Percentiles rank a stretch among this genome's conserved stretches.
These are phyloP conservation scores for Populus hybrid DNA, from an alignment of 441 rosid genomes.

Conservation along the genomic window DNA sequence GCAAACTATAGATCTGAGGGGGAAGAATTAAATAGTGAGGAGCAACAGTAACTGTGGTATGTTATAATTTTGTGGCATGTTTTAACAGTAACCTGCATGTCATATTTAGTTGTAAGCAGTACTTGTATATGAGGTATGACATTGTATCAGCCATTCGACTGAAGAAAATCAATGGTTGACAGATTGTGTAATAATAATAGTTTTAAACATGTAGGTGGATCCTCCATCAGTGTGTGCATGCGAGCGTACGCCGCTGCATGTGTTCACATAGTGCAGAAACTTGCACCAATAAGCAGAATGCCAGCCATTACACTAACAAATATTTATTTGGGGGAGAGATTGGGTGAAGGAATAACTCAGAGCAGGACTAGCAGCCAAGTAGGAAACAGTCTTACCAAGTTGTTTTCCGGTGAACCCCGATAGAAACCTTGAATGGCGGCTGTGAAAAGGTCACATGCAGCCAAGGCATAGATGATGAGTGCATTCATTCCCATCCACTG, in stretches of 20 bases:
- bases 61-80: not conserved
- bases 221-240: not conserved
- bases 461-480: slow-evolving; percentile 47
- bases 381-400: slow-evolving; percentile 35
- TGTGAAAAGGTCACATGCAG: slow-evolving; percentile 51
- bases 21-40: not conserved
- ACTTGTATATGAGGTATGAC: not conserved
- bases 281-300: not conserved
- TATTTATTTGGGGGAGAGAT: not conserved
- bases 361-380: not conserved
- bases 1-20: not conserved
- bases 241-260: not conserved
- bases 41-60: not conserved
- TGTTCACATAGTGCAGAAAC: not conserved
- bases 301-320: not conserved
- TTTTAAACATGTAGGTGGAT: not conserved
- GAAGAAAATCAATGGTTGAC: not conserved
- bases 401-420: slow-evolving; percentile 50
- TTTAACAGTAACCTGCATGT: slow-evolving; percentile 31
- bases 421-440: slow-evolving; percentile 51
- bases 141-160: not conserved
- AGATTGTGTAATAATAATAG: not conserved
- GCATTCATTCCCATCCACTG: slow-evolving; percentile 74
- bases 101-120: not conserved
- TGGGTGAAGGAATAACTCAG: not conserved